phyloP scores from a whole-genome alignment of 495 filamentous ascomycete species.

The Penicillium nucicola region DNA sequence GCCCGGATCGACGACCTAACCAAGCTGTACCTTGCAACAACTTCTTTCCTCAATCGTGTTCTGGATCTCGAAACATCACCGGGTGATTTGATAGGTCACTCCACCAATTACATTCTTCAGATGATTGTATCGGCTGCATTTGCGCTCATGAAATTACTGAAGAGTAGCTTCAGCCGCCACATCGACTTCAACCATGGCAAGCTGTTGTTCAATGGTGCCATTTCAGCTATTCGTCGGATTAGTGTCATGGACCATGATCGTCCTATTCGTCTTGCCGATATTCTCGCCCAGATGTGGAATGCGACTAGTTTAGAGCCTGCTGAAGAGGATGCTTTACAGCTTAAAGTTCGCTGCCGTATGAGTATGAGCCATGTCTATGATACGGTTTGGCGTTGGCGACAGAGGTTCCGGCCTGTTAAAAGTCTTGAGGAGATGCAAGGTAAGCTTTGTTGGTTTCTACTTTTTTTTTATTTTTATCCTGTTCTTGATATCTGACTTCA shows the following conservation, averaged over 20 bases:
- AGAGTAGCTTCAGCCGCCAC: constrained; percentile 68
- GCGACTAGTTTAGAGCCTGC: constrained; percentile 31
- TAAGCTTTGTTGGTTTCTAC: no score
- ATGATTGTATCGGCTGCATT: constrained; percentile 91
- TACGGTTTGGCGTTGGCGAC: constrained; percentile 49
- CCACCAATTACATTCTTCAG: constrained; percentile 86
- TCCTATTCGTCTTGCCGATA: constrained; percentile 52
- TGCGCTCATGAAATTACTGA: constrained; percentile 79
- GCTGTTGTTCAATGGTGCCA: constrained; percentile 70
- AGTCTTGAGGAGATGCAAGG: constrained; percentile 41
- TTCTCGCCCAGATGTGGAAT: constrained; percentile 51
- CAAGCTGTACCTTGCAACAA: constrained; percentile 62
- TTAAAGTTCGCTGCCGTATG: constrained; percentile 48
- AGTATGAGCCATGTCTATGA: constrained; percentile 53
- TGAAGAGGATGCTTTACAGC: constrained; percentile 38
- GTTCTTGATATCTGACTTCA: no score
- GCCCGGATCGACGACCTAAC: constrained; percentile 69
- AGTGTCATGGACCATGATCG: constrained; percentile 86
- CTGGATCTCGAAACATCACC: constrained; percentile 46
- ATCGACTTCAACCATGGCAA: constrained; percentile 73
- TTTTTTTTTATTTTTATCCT: no score
- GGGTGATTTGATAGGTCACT: constrained; percentile 60
- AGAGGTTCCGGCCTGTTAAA: constrained; percentile 43
- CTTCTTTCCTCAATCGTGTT: constrained; percentile 45
- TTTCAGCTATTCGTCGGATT: constrained; percentile 71